These are phyloP conservation scores for Mychonastes homosphaera DNA, from an alignment of 139 green algal species.

Conservation along the genomic window DNA sequence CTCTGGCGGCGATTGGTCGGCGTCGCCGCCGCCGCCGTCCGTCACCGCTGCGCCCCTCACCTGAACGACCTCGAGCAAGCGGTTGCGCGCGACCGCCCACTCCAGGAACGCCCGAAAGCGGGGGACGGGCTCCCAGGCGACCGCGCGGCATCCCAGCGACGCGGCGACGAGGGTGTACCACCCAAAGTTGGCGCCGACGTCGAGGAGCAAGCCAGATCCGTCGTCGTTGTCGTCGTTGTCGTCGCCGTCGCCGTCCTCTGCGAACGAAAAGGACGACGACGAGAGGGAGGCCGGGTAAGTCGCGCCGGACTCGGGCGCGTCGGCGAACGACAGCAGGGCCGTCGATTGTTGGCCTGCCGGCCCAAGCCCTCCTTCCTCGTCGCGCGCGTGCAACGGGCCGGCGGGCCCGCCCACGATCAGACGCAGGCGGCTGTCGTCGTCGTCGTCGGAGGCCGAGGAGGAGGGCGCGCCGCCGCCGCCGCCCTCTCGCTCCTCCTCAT, in stretches of 20 bases:
- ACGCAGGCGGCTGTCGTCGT: not conserved
- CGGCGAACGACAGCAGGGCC: too few species aligned
- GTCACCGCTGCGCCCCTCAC: slow-evolving; percentile 11
- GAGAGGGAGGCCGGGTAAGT: too few species aligned
- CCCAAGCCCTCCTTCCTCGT: too few species aligned
- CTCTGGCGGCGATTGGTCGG: not conserved
- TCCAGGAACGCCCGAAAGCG: slow-evolving; percentile 57
- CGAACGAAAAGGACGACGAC: too few species aligned
- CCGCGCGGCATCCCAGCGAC: slow-evolving; percentile 58
- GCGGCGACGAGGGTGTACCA: slow-evolving; percentile 61
- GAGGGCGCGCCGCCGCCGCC: not conserved
- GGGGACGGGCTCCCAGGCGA: slow-evolving; percentile 71
- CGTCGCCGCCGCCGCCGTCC: not conserved
- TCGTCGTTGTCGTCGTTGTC: not conserved
- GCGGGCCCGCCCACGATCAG: not conserved
- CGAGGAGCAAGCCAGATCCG: slow-evolving; percentile 58
- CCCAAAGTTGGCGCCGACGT: slow-evolving; percentile 74
- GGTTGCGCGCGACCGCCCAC: slow-evolving; percentile 35
- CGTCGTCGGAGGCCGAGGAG: too few species aligned
- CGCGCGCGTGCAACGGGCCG: too few species aligned
- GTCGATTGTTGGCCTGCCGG: too few species aligned
- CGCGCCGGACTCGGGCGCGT: too few species aligned
- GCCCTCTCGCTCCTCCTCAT: not conserved
- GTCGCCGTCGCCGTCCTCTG: too few species aligned
- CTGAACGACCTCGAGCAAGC: slow-evolving; percentile 22